Conservation (phyloP, 257 asterid genomes). For the Cynanchum wilfordii region DNA sequence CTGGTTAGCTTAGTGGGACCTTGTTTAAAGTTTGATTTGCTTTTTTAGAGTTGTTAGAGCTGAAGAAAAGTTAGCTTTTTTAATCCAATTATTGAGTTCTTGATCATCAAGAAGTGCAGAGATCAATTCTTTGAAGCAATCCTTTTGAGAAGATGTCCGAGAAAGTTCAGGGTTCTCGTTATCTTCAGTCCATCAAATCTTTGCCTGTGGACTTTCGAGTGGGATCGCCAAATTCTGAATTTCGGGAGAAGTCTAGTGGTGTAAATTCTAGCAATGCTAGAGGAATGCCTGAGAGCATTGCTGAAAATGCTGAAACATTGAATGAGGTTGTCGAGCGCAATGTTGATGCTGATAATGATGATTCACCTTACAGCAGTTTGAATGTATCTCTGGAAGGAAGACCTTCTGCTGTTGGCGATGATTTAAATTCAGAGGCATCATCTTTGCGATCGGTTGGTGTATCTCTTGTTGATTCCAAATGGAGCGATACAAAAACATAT, state of each 20-base stretch:
- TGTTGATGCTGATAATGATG: conserved; percentile 45
- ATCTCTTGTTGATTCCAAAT: conserved; percentile 50
- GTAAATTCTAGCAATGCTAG: conserved; percentile 18
- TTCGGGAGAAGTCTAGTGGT: conserved; percentile 15
- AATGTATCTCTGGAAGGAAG: conserved; percentile 40
- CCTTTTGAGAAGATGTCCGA: conserved; percentile 45
- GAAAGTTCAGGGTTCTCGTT: conserved; percentile 34
- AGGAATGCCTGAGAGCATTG: conserved; percentile 34
- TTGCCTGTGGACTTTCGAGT: conserved; percentile 62
- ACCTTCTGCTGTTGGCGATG: conserved; percentile 47
- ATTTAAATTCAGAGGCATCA: conserved; percentile 30
- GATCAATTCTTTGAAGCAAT: conserved; percentile 41
- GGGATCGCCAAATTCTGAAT: conserved; percentile 32
- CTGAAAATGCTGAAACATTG: conserved; percentile 35
- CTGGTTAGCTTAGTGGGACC: conserved; percentile 72
- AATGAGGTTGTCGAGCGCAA: conserved; percentile 28
- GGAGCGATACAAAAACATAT: conserved; percentile 79
- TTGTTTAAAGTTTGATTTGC: conserved; percentile 49
- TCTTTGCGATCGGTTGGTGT: conserved; percentile 31
- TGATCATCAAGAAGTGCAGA: conserved; percentile 22
- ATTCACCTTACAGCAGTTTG: conserved; percentile 70
- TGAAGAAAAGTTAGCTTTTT: conserved; percentile 39
- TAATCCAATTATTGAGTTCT: conserved; percentile 54
- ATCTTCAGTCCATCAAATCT: conserved; percentile 61
- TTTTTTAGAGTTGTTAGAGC: conserved; percentile 35